phyloP scores from a whole-genome alignment of 179 eudicot genomes.

The Heliamphora ciliata region DNA sequence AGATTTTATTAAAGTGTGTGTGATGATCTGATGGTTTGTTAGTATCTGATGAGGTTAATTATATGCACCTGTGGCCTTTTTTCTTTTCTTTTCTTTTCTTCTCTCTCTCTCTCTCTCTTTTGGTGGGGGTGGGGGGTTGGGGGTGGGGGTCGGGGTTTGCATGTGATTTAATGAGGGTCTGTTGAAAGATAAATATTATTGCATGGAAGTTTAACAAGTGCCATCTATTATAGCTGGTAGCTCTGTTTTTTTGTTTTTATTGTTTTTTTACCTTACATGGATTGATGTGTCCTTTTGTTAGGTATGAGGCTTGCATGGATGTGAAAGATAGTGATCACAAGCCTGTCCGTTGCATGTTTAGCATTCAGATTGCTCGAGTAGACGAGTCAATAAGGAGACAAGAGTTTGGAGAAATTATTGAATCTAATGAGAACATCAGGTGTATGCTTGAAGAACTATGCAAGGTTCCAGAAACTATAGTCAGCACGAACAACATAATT shows the following conservation, averaged over 20 bases:
- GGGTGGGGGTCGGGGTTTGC: too few relatives aligned
- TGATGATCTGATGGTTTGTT: too few relatives aligned
- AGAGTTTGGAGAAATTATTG: conserved; percentile 73
- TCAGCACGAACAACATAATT: conserved; percentile 86
- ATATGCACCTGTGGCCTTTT: too few relatives aligned
- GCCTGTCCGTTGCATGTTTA: conserved; percentile 85
- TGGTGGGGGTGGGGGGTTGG: too few relatives aligned
- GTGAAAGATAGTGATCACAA: conserved; percentile 99
- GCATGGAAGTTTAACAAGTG: not conserved
- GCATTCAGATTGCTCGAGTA: conserved; percentile 75
- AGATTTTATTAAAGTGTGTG: not conserved
- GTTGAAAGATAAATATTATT: not conserved
- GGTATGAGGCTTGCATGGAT: conserved; percentile 99
- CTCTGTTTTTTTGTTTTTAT: not conserved
- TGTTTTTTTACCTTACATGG: conserved; percentile 3
- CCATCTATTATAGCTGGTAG: not conserved
- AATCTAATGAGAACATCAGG: conserved; percentile 49
- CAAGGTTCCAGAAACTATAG: conserved; percentile 74
- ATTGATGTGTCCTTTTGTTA: conserved; percentile 21
- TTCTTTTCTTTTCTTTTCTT: too few relatives aligned
- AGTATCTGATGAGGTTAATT: too few relatives aligned
- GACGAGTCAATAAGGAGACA: conserved; percentile 87
- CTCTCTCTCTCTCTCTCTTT: too few relatives aligned
- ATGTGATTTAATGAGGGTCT: too few relatives aligned
- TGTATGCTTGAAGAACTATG: conserved; percentile 42